Percentiles rank a stretch among this genome's conserved stretches.
These are phyloP conservation scores for Picochlorum costavermella DNA, from an alignment of 139 green algal genomes.

Conservation along the genomic window DNA sequence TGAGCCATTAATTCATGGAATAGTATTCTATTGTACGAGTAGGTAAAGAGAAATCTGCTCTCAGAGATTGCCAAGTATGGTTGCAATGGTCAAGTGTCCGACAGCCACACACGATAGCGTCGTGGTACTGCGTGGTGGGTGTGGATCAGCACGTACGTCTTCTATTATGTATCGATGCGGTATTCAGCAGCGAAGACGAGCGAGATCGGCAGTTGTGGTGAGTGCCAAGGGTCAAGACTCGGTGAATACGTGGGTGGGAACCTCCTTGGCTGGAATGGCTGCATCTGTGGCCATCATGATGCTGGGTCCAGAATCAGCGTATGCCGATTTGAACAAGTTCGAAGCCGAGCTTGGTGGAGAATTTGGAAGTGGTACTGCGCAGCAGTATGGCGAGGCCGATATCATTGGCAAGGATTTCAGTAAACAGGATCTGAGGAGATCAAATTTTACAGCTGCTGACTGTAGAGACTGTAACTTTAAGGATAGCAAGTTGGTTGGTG, in stretches of 20 bases:
- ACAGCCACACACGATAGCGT: too few relatives aligned
- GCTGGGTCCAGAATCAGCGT: not conserved
- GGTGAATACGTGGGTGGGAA: not conserved
- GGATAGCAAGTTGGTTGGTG: constrained; percentile 42
- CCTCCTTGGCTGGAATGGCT: not conserved
- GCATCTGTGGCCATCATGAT: not conserved
- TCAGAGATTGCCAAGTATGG: too few relatives aligned
- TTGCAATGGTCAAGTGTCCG: too few relatives aligned
- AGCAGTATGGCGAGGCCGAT: constrained; percentile 68
- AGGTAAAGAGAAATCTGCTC: too few relatives aligned
- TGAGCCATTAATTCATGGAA: too few relatives aligned
- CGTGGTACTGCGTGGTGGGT: too few relatives aligned
- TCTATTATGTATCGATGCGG: too few relatives aligned
- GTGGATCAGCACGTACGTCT: too few relatives aligned
- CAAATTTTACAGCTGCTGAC: constrained; percentile 81
- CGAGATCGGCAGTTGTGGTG: too few relatives aligned
- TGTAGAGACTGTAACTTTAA: constrained; percentile 54
- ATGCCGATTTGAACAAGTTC: constrained; percentile 29
- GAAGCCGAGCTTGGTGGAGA: constrained; percentile 44
- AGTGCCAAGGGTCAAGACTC: too few relatives aligned
- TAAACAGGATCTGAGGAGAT: constrained; percentile 61
- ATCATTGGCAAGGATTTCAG: constrained; percentile 52
- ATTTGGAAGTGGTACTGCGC: constrained; percentile 61
- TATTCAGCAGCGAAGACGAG: too few relatives aligned
- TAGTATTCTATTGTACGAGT: too few relatives aligned